Percentiles rank a stretch among this genome's conserved stretches.
Evolutionary conservation across 2,329 filamentous ascomycete species (phyloP).

Genomic region (Penicillium frequentans): DNA sequence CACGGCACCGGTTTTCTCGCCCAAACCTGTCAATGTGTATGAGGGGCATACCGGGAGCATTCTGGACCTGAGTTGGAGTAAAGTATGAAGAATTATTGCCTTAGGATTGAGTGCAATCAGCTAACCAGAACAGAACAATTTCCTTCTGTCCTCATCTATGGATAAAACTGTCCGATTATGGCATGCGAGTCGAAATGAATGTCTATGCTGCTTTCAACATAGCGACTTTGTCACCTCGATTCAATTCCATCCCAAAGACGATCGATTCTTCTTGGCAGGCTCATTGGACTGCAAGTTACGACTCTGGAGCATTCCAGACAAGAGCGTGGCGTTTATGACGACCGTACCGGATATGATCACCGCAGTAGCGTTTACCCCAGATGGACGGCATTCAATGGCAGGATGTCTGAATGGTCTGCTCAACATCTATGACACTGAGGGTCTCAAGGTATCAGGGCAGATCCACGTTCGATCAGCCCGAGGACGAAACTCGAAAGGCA

Average conservation of each 20-base stretch:
- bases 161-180: slow-evolving; percentile 95
- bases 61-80: slow-evolving; percentile 94
- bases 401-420: slow-evolving; percentile 83
- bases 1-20: slow-evolving; percentile 86
- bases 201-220: slow-evolving; percentile 90
- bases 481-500: slow-evolving; percentile 91
- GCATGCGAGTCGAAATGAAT: slow-evolving; percentile 84
- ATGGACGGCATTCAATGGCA: slow-evolving; percentile 85
- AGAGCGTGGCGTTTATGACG: slow-evolving; percentile 79
- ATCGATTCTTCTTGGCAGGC: slow-evolving; percentile 93
- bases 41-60: slow-evolving; percentile 81
- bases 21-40: slow-evolving; percentile 76
- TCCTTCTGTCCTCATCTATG: slow-evolving; percentile 93
- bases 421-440: slow-evolving; percentile 90
- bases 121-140: slow-evolving; percentile 68
- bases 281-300: slow-evolving; percentile 85
- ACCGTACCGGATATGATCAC: slow-evolving; percentile 86
- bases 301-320: slow-evolving; percentile 96
- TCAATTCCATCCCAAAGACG: slow-evolving; percentile 89
- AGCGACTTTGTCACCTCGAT: slow-evolving; percentile 94
- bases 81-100: slow-evolving; percentile 48
- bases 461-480: slow-evolving; percentile 91
- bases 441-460: slow-evolving; percentile 77
- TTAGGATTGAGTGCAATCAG: not conserved
- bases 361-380: slow-evolving; percentile 88